These are phyloP conservation scores for Hypoxylon fuscum DNA, from an alignment of 495 filamentous ascomycete genomes.

Conservation along the genomic window DNA sequence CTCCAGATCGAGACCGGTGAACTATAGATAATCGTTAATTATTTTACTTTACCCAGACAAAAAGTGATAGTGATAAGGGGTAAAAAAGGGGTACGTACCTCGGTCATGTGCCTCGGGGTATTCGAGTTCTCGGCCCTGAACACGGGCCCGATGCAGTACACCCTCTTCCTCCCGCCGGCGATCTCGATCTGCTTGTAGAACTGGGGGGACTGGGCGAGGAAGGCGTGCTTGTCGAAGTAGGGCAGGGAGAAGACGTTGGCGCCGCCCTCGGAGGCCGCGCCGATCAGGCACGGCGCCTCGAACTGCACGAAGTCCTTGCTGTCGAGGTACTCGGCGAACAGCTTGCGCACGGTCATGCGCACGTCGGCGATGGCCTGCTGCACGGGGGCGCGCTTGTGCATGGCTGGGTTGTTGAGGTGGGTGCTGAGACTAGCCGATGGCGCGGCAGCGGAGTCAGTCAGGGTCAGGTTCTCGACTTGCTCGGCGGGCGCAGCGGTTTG, in stretches of 20 bases:
- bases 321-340: constrained; percentile 83
- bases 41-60: background rate
- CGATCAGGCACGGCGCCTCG: constrained; percentile 88
- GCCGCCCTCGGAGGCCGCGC: constrained; percentile 91
- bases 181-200: constrained; percentile 98
- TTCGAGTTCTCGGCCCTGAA: constrained; percentile 98
- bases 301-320: constrained; percentile 83
- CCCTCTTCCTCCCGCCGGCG: constrained; percentile 86
- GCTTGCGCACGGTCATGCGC: constrained; percentile 79
- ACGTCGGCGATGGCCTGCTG: constrained; percentile 86
- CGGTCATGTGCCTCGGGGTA: constrained; percentile 95
- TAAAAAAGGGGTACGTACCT: constrained; percentile 53
- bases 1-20: constrained; percentile 96
- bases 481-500: constrained; percentile 59
- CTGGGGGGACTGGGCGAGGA: constrained; percentile 85
- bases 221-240: constrained; percentile 89
- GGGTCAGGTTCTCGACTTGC: constrained; percentile 62
- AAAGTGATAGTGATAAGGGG: background rate
- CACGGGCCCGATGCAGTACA: constrained; percentile 89
- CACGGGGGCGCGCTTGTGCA: constrained; percentile 88
- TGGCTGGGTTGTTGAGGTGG: constrained; percentile 86
- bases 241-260: constrained; percentile 91
- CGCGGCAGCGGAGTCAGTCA: constrained; percentile 31
- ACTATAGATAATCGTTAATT: constrained; percentile 52
- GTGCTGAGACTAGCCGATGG: constrained; percentile 77